phyloP scores from a whole-genome alignment of 169 alveolate genomes.

The Perkinsus chesapeaki region DNA sequence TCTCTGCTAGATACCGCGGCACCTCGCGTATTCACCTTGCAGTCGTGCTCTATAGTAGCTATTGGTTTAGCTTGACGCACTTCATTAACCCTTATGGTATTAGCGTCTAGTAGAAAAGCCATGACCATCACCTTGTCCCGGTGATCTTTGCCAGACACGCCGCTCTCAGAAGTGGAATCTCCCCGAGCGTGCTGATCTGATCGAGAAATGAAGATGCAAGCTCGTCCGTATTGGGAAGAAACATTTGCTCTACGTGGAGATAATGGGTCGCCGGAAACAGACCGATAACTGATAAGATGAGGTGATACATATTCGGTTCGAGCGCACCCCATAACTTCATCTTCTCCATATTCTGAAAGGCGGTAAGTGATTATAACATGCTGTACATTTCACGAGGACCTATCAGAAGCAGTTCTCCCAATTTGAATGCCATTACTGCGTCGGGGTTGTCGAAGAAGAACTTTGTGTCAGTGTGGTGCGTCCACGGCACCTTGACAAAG shows the following conservation, averaged over 20 bases:
- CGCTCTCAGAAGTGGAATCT: background rate
- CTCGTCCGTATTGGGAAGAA: background rate
- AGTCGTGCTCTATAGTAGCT: constrained; percentile 77
- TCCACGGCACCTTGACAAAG: constrained; percentile 70
- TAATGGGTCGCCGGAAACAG: background rate
- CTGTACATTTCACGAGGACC: background rate
- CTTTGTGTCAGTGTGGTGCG: constrained; percentile 69
- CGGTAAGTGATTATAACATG: background rate
- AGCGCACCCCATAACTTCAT: constrained; percentile 77
- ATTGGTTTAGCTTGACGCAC: constrained; percentile 11
- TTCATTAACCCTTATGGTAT: constrained; percentile 60
- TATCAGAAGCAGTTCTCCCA: constrained; percentile 80
- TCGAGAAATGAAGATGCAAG: background rate
- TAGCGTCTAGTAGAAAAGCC: constrained; percentile 77
- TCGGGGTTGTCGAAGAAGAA: constrained; percentile 68
- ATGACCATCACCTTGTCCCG: constrained; percentile 48
- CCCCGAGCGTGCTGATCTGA: background rate
- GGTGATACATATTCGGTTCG: constrained; percentile 83
- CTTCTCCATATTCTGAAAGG: constrained; percentile 69
- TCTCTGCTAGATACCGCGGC: background rate
- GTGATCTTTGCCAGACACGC: background rate
- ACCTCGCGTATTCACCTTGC: constrained; percentile 54
- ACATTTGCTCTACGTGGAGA: background rate
- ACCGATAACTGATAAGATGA: constrained; percentile 71
- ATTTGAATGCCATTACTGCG: constrained; percentile 78